Percentiles rank a stretch among this genome's conserved stretches.
These are phyloP conservation scores for Monilinia aucupariae DNA, from an alignment of 2,329 filamentous ascomycete genomes.

Conservation along the genomic window DNA sequence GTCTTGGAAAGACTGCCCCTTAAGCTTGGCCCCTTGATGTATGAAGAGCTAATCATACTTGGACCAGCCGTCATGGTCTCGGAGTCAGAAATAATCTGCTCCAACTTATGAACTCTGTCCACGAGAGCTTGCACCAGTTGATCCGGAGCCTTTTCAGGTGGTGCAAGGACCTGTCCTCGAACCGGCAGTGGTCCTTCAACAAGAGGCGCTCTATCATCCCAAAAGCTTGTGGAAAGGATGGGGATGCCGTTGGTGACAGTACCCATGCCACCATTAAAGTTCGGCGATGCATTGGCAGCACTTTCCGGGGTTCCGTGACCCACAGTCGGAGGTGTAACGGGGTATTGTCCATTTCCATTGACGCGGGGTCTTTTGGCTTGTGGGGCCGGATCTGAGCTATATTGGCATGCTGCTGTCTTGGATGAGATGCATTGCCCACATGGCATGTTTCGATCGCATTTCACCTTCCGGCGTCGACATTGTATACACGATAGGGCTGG, in stretches of 20 bases:
- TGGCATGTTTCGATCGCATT: conserved; percentile 17
- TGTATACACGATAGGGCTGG: conserved; percentile 40
- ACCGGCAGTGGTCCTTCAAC: background rate
- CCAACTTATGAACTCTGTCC: conserved; percentile 11
- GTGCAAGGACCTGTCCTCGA: background rate
- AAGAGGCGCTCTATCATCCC: background rate
- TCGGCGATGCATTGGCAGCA: background rate
- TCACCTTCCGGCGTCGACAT: conserved; percentile 36
- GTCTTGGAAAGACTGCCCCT: conserved; percentile 22
- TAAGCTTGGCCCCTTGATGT: conserved; percentile 7
- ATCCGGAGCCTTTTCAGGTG: background rate
- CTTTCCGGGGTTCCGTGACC: conserved; percentile 1
- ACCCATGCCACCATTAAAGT: background rate
- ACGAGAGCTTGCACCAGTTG: conserved; percentile 7
- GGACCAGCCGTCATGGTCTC: background rate
- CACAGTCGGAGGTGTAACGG: background rate
- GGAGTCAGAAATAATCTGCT: background rate
- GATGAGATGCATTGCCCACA: conserved; percentile 16
- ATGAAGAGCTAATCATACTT: background rate
- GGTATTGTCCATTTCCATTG: conserved; percentile 3
- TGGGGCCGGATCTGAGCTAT: conserved; percentile 10
- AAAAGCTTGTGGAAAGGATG: background rate
- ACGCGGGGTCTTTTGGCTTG: background rate
- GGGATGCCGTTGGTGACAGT: background rate
- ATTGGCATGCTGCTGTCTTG: conserved; percentile 10